Evolutionary conservation across 208 protist species (phyloP), one percentile per base, ranked within the genome.

Genomic region (Acanthamoeba royreba): DNA sequence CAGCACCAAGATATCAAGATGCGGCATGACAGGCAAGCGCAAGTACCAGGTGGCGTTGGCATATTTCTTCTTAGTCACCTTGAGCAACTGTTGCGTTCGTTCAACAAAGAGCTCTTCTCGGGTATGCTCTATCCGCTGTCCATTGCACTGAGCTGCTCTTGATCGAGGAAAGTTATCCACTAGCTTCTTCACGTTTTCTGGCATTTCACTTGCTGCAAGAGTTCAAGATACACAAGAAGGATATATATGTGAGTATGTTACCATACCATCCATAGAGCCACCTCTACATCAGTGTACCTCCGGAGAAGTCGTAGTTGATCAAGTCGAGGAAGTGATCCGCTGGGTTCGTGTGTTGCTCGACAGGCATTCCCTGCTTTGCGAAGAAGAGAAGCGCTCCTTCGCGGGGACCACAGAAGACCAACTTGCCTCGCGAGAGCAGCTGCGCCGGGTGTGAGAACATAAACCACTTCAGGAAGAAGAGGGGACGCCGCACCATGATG

Each of bases 401-500:
- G 17, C 42, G 43, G 9, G 74, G 74, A 17, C 74, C 74, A 19
- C 74, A 85, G 45, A 53, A 85, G 45, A 85, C 25, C 38, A 85
- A 22, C 45, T 85, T 85, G 17, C 74, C 74, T 38, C 74, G 11
- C 3, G 42, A 53, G 9, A 85, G 74, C 74, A 85, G 45, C 74
- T 85, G 38, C 13, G 17, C 25, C 9, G 49, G 19, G 19, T 55
- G 49, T 55, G 13, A 19, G 19, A 55, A 19, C 55, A 8, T 5
- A 28, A 66, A 28, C 25, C 55, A 25, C 25, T 25, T 25, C 9
- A 55, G 13, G 49, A 74, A 74, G 33, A 74, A 74, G 33, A 74
- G 33, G 33, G 9, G 19, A 8, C 45, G 7, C 8, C 97, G 61
- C 35, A 98, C 47, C 8, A 98, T 72, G 22, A 98, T 8, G 13